Conservation (phyloP, 164 flowering plant species). For the Buxus sempervirens region DNA sequence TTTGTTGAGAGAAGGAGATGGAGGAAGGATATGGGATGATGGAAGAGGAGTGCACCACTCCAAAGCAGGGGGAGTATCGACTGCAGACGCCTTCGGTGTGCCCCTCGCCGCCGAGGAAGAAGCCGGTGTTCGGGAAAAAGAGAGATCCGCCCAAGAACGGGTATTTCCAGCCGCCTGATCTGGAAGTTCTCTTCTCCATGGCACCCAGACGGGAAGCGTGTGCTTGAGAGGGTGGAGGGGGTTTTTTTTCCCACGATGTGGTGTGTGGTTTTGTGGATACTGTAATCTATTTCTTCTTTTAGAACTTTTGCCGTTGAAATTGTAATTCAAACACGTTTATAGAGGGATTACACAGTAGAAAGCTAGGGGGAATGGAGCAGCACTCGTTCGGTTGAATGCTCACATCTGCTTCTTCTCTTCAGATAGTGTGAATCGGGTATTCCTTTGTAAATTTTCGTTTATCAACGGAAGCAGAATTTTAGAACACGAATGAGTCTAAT, state of each 20-base stretch:
- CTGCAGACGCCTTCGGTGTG: slow-evolving; percentile 33
- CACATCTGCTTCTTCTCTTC: no score
- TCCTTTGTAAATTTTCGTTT: no score
- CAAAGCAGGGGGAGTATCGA: slow-evolving; percentile 27
- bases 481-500: no score
- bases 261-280: background rate
- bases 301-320: background rate
- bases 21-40: background rate
- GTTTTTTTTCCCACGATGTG: no score
- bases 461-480: no score
- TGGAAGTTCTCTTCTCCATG: slow-evolving; percentile 40
- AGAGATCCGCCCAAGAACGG: slow-evolving; percentile 46
- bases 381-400: no score
- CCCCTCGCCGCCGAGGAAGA: slow-evolving; percentile 48
- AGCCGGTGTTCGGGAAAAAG: slow-evolving; percentile 19
- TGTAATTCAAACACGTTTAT: background rate
- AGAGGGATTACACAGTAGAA: no score
- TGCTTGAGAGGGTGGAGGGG: slow-evolving; percentile 6
- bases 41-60: slow-evolving; percentile 43
- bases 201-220: slow-evolving; percentile 23
- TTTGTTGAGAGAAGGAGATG: background rate
- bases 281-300: background rate
- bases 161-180: slow-evolving; percentile 54
- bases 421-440: no score
- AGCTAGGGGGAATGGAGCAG: no score